These are phyloP conservation scores for Russula dissimulans DNA, from an alignment of 768 basidiomycete species.

Conservation along the genomic window DNA sequence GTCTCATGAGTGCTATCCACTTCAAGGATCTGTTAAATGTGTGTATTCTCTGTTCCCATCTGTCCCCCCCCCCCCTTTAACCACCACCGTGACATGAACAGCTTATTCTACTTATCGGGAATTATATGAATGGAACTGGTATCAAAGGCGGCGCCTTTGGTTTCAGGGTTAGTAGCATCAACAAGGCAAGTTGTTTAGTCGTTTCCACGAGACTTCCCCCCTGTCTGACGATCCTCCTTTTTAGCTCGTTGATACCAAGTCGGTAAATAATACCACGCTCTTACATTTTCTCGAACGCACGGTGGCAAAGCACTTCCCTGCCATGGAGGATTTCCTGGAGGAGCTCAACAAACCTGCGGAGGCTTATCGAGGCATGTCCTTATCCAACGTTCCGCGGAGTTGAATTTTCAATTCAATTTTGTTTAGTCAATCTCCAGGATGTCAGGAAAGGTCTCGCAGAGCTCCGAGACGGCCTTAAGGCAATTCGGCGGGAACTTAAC, in stretches of 20 bases:
- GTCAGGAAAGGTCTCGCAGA: constrained; percentile 67
- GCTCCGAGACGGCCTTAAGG: constrained; percentile 65
- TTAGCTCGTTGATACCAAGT: constrained; percentile 96
- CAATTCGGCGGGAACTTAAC: constrained; percentile 70
- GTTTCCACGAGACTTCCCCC: background rate
- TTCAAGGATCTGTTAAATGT: constrained; percentile 91
- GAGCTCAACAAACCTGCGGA: constrained; percentile 86
- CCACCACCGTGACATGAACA: constrained; percentile 19
- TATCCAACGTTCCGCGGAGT: background rate
- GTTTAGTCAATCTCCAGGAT: constrained; percentile 75
- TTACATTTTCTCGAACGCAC: constrained; percentile 92
- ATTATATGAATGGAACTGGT: constrained; percentile 97
- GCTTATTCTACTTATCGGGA: constrained; percentile 92
- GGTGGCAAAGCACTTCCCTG: constrained; percentile 76
- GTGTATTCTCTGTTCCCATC: constrained; percentile 19
- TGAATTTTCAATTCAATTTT: constrained; percentile 11
- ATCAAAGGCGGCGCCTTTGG: constrained; percentile 95
- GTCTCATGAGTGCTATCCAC: constrained; percentile 68
- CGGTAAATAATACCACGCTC: constrained; percentile 85
- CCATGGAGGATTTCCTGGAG: constrained; percentile 80
- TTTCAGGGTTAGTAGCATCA: constrained; percentile 95
- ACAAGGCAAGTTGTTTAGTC: constrained; percentile 51
- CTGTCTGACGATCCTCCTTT: background rate
- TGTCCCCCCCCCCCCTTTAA: constrained; percentile 12
- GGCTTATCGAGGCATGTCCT: constrained; percentile 66